A percentile compares a stretch with the other conserved stretches of the same genome.
phyloP scores from a whole-genome alignment of 2,329 filamentous ascomycete species.

The Neonectria ditissima region DNA sequence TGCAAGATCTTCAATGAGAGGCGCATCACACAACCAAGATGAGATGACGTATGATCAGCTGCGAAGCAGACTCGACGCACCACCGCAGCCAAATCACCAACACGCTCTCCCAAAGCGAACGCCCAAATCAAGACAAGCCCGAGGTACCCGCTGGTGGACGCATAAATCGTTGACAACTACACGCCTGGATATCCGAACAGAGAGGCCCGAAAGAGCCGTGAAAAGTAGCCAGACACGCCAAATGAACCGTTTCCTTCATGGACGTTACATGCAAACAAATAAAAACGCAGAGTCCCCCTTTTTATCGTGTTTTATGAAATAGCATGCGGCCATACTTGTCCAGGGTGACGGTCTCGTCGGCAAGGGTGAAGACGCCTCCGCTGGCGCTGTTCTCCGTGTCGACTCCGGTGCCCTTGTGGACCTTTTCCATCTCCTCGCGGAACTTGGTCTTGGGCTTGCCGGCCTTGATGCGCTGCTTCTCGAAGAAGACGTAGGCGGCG shows the following conservation, averaged over 20 bases:
- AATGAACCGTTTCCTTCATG: not conserved
- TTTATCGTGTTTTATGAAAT: slow-evolving; percentile 12
- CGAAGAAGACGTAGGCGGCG: slow-evolving; percentile 68
- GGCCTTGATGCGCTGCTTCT: slow-evolving; percentile 66
- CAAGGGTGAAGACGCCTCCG: slow-evolving; percentile 20
- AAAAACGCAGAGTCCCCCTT: too few relatives aligned
- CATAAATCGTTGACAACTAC: not conserved
- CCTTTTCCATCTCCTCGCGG: slow-evolving; percentile 63
- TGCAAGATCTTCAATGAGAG: not conserved
- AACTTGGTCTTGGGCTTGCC: slow-evolving; percentile 64
- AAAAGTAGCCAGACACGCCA: not conserved
- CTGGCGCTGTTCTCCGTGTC: slow-evolving; percentile 34
- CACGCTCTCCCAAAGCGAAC: not conserved
- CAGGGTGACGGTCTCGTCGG: slow-evolving; percentile 19
- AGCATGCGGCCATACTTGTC: slow-evolving; percentile 40
- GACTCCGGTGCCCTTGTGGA: slow-evolving; percentile 45
- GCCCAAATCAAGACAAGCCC: too few relatives aligned
- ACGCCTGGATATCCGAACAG: not conserved
- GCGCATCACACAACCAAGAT: not conserved
- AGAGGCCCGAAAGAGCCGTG: not conserved
- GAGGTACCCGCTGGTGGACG: too few relatives aligned
- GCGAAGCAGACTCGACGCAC: not conserved
- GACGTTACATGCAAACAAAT: not conserved
- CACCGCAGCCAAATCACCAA: not conserved
- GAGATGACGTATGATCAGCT: not conserved